phyloP scores from a whole-genome alignment of 345 rosid species.

The Cardamine resedifolia region DNA sequence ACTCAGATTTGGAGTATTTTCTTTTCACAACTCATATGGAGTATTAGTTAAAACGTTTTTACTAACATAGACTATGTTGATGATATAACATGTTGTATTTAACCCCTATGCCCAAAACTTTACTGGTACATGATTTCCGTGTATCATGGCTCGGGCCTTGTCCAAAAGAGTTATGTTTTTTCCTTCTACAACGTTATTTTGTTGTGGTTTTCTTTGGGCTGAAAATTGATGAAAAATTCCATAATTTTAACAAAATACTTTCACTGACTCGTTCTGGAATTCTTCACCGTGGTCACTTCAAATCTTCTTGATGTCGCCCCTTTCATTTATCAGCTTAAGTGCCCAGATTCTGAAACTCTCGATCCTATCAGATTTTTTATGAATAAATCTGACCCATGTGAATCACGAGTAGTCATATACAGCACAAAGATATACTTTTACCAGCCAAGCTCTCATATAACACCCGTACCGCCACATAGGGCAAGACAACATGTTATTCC shows the following conservation, averaged over 20 bases:
- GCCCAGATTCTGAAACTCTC: not conserved
- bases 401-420: no score
- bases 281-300: not conserved
- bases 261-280: not conserved
- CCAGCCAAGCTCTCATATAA: no score
- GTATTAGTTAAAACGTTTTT: not conserved
- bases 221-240: not conserved
- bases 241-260: not conserved
- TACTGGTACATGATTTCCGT: not conserved
- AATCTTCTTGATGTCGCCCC: not conserved
- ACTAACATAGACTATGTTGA: not conserved
- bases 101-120: not conserved
- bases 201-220: not conserved
- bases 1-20: not conserved
- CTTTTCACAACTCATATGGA: not conserved
- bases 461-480: no score
- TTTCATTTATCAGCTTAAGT: not conserved
- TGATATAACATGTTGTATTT: not conserved
- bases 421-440: no score
- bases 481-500: no score
- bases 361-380: not conserved
- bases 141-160: not conserved
- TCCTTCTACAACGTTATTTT: not conserved
- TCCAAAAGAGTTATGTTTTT: not conserved
- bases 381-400: not conserved